Percentiles rank a stretch among this genome's conserved stretches.
phyloP scores from a whole-genome alignment of 768 basidiomycete species.

The Boletales sp. region DNA sequence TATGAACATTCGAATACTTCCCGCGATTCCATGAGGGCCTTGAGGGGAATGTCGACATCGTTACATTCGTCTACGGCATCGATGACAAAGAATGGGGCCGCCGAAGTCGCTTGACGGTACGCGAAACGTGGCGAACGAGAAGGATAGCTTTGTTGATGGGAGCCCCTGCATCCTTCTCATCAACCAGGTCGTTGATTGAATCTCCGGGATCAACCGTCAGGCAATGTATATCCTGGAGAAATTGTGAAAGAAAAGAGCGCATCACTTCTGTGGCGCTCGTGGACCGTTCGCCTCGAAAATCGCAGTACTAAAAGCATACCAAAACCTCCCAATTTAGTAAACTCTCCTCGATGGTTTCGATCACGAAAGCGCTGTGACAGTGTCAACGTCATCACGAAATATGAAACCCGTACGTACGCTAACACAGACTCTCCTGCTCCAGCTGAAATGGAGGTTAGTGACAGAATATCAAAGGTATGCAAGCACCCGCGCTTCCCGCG shows the following conservation, averaged over 20 bases:
- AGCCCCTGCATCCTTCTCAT: not conserved
- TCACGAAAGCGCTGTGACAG: slow-evolving; percentile 10
- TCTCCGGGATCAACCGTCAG: not conserved
- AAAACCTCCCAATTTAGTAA: slow-evolving; percentile 1
- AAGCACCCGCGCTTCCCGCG: slow-evolving; percentile 10
- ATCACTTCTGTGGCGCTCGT: slow-evolving; percentile 9
- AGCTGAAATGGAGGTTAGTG: not conserved
- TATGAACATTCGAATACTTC: slow-evolving; percentile 4
- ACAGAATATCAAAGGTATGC: not conserved
- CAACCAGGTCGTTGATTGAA: not conserved
- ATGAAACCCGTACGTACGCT: not conserved
- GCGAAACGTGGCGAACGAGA: slow-evolving; percentile 5
- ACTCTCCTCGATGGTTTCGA: not conserved
- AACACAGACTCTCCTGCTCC: slow-evolving; percentile 17
- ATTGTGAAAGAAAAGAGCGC: slow-evolving; percentile 16
- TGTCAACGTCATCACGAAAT: not conserved
- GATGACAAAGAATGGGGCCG: slow-evolving; percentile 3
- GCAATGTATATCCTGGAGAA: not conserved
- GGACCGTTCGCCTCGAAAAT: slow-evolving; percentile 13
- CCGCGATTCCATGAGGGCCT: not conserved
- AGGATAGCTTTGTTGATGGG: not conserved
- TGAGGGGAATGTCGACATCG: slow-evolving; percentile 2
- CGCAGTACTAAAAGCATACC: slow-evolving; percentile 16
- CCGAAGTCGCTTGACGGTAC: not conserved
- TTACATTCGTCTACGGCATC: slow-evolving; percentile 19